phyloP scores from a whole-genome alignment of 352 stramenopile species.

The Pythium biforme region DNA sequence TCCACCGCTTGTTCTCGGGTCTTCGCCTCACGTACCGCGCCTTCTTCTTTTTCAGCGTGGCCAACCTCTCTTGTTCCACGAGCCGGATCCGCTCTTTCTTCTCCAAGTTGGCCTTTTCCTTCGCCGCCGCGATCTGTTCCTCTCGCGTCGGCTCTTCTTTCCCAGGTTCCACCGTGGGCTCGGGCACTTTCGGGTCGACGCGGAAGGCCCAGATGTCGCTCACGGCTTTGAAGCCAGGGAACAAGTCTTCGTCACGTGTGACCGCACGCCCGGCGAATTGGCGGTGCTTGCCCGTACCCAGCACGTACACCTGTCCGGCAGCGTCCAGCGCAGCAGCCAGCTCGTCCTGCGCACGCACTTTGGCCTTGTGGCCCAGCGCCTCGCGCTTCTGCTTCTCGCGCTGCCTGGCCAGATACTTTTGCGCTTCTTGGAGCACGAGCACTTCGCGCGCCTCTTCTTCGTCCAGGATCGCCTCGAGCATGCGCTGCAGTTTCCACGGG shows the following conservation, averaged over 20 bases:
- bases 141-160: not conserved
- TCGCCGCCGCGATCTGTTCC: slow-evolving; percentile 5
- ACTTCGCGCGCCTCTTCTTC: slow-evolving; percentile 88
- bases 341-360: slow-evolving; percentile 77
- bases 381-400: slow-evolving; percentile 60
- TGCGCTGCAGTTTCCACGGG: slow-evolving; percentile 68
- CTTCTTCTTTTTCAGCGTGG: slow-evolving; percentile 16
- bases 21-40: slow-evolving; percentile 53
- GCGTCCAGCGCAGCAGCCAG: slow-evolving; percentile 86
- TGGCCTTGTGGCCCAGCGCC: slow-evolving; percentile 44
- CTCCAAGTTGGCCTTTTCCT: slow-evolving; percentile 2
- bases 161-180: not conserved
- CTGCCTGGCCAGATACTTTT: slow-evolving; percentile 73
- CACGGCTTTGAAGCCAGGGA: slow-evolving; percentile 61
- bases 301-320: slow-evolving; percentile 91
- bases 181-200: slow-evolving; percentile 27
- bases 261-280: slow-evolving; percentile 78
- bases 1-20: slow-evolving; percentile 68
- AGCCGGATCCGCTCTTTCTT: slow-evolving; percentile 13
- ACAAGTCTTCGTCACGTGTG: slow-evolving; percentile 49
- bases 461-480: slow-evolving; percentile 88
- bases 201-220: slow-evolving; percentile 63
- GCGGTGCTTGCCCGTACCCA: slow-evolving; percentile 79
- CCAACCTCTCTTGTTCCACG: slow-evolving; percentile 6
- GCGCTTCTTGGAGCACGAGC: slow-evolving; percentile 73